phyloP scores from a whole-genome alignment of 345 rosid genomes.

The Eutrema heterophyllum region DNA sequence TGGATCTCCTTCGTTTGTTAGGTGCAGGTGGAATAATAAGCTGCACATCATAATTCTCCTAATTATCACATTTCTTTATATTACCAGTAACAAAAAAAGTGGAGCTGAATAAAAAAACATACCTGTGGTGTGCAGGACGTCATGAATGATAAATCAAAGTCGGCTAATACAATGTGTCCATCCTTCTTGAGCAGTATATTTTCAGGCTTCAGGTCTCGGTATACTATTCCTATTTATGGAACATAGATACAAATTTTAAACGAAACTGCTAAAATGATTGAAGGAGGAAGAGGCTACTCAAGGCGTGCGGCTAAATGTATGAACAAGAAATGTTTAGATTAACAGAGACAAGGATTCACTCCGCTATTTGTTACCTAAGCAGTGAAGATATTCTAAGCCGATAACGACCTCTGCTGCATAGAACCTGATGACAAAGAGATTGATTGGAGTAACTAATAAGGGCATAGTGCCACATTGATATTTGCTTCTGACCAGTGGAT shows the following conservation, averaged over 20 bases:
- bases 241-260: slow-evolving; percentile 2
- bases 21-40: slow-evolving; percentile 50
- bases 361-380: slow-evolving; percentile 57
- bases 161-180: slow-evolving; percentile 78
- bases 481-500: neutral
- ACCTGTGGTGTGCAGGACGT: slow-evolving; percentile 74
- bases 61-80: neutral
- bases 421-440: slow-evolving; percentile 52
- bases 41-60: slow-evolving; percentile 33
- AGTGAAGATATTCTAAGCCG: slow-evolving; percentile 92
- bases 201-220: slow-evolving; percentile 96
- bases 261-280: neutral
- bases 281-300: neutral
- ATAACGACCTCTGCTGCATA: slow-evolving; percentile 87
- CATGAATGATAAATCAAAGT: slow-evolving; percentile 91
- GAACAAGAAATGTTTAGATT: neutral
- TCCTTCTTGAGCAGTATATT: slow-evolving; percentile 81
- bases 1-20: slow-evolving; percentile 57
- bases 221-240: slow-evolving; percentile 63
- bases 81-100: neutral
- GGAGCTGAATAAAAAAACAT: slow-evolving; percentile 12
- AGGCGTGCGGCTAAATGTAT: neutral
- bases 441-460: neutral
- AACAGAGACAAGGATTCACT: neutral
- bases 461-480: neutral